Evolutionary conservation across 2,329 filamentous ascomycete species (phyloP), one percentile per base, ranked within the genome.

Genomic region (Ophiostoma sp.): DNA sequence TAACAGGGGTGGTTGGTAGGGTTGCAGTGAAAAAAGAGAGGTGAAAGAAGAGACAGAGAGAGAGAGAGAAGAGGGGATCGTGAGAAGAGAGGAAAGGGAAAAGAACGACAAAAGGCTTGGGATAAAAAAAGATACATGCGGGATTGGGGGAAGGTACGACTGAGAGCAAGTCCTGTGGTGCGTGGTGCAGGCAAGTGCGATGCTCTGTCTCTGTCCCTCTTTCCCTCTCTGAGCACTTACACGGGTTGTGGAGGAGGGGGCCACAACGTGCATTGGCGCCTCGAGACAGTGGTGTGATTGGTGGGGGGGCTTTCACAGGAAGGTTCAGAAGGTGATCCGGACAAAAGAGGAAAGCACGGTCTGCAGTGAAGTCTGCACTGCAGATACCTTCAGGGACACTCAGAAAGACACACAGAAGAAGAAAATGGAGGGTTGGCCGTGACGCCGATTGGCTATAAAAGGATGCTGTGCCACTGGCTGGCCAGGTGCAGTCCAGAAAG

Each of bases 381-480:
- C 17, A 61, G 17, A 42, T 28, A n/a, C 45, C 25, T 15, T 2
- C 17, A 17, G 7, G 17, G n/a, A n/a, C 19, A 52, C 5, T 22
- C 8, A 19, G 28, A 19, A 28, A 55, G 8, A 57, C 7, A 28
- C n/a, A 55, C 25, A 36, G 36, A 39, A 36, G 42, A 48, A 39
- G 50, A 69, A 11, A 52, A 72, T 42, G 73, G 45, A n/a, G 57
- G 59, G 59, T n/a, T 59, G 70, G 22, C 25, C 52, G n/a, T 8
- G 4, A 9, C 61, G 69, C 69, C 57, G 69, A 81, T 81, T 82
- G 80, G 80, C 50, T 73, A 59, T 75, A 79, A 80, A 79, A 76
- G 73, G 73, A 45, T 77, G 75, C 76, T 59, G 78, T 79, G 77
- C 77, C 74, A 78, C 75, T 76, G 76, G 77, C 76, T 75, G 73